Conservation (phyloP, 306 rosid genomes). For the Cicer cuneatum region DNA sequence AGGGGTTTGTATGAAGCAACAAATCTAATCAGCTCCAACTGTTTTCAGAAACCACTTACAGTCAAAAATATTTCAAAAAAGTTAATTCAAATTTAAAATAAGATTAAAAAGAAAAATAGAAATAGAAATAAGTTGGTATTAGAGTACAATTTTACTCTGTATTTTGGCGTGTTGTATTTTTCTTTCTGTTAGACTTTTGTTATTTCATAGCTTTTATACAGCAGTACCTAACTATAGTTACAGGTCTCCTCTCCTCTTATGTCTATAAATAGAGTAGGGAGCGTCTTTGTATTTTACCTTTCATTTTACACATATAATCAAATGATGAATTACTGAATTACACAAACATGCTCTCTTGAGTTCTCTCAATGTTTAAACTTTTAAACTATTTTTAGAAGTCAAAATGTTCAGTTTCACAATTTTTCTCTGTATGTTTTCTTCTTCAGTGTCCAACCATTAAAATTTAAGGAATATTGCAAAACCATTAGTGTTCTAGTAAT, state of each 20-base stretch:
- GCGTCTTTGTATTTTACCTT: neutral
- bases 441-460: slow-evolving; percentile 8
- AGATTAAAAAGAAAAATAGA: slow-evolving; percentile 7
- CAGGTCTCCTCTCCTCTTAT: slow-evolving; percentile 2
- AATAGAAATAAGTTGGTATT: slow-evolving; percentile 7
- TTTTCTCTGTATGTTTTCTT: neutral
- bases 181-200: slow-evolving; percentile 1
- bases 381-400: neutral
- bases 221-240: neutral
- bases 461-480: slow-evolving; percentile 22
- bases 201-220: neutral
- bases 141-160: neutral
- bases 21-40: slow-evolving; percentile 83
- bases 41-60: slow-evolving; percentile 54
- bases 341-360: neutral
- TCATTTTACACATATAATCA: neutral
- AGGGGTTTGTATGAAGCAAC: slow-evolving; percentile 85
- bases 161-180: neutral
- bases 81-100: slow-evolving; percentile 12
- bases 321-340: slow-evolving; percentile 3
- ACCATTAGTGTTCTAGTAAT: slow-evolving; percentile 16
- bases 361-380: too few relatives aligned
- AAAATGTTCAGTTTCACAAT: slow-evolving; percentile 27
- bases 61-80: slow-evolving; percentile 37
- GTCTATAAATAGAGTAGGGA: slow-evolving; percentile 6